These are phyloP conservation scores for Carex arenaria DNA, from an alignment of 202 grass and related monocot genomes.

Conservation along the genomic window DNA sequence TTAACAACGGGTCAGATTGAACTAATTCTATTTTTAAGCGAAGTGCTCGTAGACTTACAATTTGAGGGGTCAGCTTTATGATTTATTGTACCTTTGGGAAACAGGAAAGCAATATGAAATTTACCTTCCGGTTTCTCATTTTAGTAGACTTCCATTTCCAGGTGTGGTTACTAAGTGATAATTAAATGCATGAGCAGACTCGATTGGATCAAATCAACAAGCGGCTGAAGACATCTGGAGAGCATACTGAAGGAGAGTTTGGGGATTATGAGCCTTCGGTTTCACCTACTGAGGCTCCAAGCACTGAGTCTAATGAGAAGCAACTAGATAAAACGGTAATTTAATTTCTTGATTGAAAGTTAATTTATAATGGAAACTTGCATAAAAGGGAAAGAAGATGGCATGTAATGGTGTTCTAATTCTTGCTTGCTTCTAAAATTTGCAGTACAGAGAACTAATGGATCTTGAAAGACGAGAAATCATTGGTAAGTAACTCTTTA, in stretches of 20 bases:
- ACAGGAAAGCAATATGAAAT: conserved; percentile 22
- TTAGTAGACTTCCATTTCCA: conserved; percentile 56
- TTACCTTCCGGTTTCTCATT: conserved; percentile 56
- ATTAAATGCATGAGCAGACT: conserved; percentile 73
- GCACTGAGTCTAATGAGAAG: conserved; percentile 28
- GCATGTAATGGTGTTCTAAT: not conserved
- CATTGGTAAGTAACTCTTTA: conserved; percentile 54
- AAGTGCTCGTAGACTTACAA: not conserved
- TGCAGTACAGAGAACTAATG: conserved; percentile 46
- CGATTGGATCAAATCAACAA: conserved; percentile 88
- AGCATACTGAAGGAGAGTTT: conserved; percentile 40
- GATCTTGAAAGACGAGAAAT: conserved; percentile 82
- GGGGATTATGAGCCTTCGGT: conserved; percentile 37
- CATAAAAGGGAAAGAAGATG: not conserved
- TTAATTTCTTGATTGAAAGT: not conserved
- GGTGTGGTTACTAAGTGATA: conserved; percentile 71
- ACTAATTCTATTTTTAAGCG: not conserved
- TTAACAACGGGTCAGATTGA: not conserved
- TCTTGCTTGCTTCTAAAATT: conserved; percentile 16
- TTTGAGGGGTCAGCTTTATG: not conserved
- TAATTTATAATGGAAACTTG: not conserved
- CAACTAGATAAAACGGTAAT: conserved; percentile 56
- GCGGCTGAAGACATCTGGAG: conserved; percentile 46
- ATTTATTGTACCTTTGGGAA: conserved; percentile 4
- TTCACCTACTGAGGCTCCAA: conserved; percentile 32